Base-by-base conservation (phyloP, 2,329 filamentous ascomycete species). In the Botrytis hyacinthi region DNA sequence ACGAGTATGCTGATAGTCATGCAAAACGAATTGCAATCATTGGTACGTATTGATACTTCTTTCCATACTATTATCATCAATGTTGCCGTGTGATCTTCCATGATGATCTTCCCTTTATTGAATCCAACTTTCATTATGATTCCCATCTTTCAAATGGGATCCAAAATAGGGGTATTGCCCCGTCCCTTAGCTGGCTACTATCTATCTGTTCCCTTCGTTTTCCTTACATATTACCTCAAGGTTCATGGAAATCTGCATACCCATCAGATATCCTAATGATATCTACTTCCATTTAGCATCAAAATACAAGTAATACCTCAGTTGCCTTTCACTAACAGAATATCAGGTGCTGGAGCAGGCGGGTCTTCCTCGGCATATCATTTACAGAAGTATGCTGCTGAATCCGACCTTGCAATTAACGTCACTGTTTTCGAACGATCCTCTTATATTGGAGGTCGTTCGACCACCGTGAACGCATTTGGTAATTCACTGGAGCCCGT, bases 391-490 rank as follows among this genome's bases (percentile, higher is more conserved):
- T 95, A 91, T 81, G 92, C 93, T 35, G 83, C 88, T 6, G 83
- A 88, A 73, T 85, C 84, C 37, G 84, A 84, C 29, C 82, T 92
- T 29, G 84, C 86, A 2, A 80, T 95, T 74, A 92, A 97, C 77
- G 91, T 98, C 78, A 97, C 94, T 35, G 85, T 99, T 42, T 98
- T 95, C 81, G 96, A 99, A 80, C 92, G 91, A 77, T 90, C 89
- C 26, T 82, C 85, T 46, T 93, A 90, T 77, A 87, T 98, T 61
- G 96, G 96, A 44, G 96, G 96, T 14, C 92, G 96, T 40, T 92
- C 92, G 12, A 93, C 95, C 44, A 98, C 95, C 0, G 92, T 97
- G 29, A 85, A 94, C 79, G 91, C 90, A 3, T 95, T 92, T 80
- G 87, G 89, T 76, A 87, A 95, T 78, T 85, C 90, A 2, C 76